A percentile compares a stretch with the other conserved stretches of the same genome.
Evolutionary conservation across 768 basidiomycete species (phyloP).

Genomic region (Tylopilus felleus): DNA sequence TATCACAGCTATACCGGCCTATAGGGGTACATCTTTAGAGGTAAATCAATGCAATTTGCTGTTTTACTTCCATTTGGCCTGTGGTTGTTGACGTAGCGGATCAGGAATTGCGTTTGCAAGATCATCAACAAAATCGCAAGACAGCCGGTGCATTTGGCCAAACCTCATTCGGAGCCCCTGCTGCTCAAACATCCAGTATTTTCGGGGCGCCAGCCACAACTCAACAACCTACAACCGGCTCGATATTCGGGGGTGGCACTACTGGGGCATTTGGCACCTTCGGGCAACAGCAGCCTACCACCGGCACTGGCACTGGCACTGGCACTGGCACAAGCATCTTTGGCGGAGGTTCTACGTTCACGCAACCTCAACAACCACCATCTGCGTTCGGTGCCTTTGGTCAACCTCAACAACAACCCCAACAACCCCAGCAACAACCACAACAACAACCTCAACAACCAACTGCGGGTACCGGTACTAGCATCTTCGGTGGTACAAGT

Average conservation of each 20-base stretch:
- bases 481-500: conserved; percentile 33
- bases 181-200: conserved; percentile 23
- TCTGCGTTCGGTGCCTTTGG: conserved; percentile 53
- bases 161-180: conserved; percentile 30
- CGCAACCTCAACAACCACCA: conserved; percentile 33
- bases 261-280: conserved; percentile 27
- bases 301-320: conserved; percentile 27
- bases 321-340: conserved; percentile 40
- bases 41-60: conserved; percentile 32
- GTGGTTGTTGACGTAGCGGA: conserved; percentile 2
- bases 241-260: conserved; percentile 30
- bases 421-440: conserved; percentile 39
- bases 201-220: conserved; percentile 28
- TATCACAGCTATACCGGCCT: conserved; percentile 77
- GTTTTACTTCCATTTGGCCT: conserved; percentile 2
- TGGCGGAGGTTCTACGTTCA: conserved; percentile 40
- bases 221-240: conserved; percentile 28
- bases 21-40: conserved; percentile 75
- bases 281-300: conserved; percentile 36
- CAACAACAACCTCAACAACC: conserved; percentile 37
- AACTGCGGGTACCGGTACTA: conserved; percentile 31
- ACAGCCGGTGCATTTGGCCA: conserved; percentile 63
- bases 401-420: conserved; percentile 38
- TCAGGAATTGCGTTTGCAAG: conserved; percentile 74
- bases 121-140: conserved; percentile 73